These are phyloP conservation scores for Aspergillus sclerotialis DNA, from an alignment of 2,329 filamentous ascomycete species.

Conservation along the genomic window DNA sequence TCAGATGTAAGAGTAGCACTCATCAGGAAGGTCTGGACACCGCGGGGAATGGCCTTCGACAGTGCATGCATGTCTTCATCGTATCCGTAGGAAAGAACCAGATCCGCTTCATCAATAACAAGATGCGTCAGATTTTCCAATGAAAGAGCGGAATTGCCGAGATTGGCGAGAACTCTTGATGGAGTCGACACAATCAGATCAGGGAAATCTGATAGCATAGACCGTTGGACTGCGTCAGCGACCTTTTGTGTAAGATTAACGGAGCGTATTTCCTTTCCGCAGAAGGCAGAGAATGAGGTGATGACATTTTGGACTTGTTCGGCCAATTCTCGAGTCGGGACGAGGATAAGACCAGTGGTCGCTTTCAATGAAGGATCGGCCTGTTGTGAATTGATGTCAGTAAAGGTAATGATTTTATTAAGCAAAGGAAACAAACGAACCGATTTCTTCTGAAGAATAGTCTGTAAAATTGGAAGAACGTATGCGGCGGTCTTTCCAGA, in stretches of 20 bases:
- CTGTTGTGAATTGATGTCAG: constrained; percentile 13
- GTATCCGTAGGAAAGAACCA: constrained; percentile 91
- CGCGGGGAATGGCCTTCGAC: constrained; percentile 69
- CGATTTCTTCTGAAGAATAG: constrained; percentile 70
- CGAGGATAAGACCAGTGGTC: constrained; percentile 77
- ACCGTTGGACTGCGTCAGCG: constrained; percentile 78
- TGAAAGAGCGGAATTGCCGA: constrained; percentile 65
- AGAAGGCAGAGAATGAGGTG: constrained; percentile 71
- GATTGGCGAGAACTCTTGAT: constrained; percentile 69
- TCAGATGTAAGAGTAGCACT: constrained; percentile 87
- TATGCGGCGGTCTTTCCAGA: constrained; percentile 98
- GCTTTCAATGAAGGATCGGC: constrained; percentile 32
- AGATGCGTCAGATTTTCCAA: constrained; percentile 67
- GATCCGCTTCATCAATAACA: constrained; percentile 88
- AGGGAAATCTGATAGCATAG: constrained; percentile 75
- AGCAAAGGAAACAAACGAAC: constrained; percentile 31
- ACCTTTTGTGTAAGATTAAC: constrained; percentile 88
- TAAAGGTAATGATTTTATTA: not conserved
- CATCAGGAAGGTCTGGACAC: constrained; percentile 86
- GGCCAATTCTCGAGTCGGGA: constrained; percentile 89
- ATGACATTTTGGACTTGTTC: constrained; percentile 80
- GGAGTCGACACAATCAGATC: constrained; percentile 91
- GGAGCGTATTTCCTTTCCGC: constrained; percentile 71
- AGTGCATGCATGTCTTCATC: constrained; percentile 81
- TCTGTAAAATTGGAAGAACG: constrained; percentile 78